Base-by-base conservation (phyloP, 768 basidiomycete genomes). In the Phanerochaete sordida region DNA sequence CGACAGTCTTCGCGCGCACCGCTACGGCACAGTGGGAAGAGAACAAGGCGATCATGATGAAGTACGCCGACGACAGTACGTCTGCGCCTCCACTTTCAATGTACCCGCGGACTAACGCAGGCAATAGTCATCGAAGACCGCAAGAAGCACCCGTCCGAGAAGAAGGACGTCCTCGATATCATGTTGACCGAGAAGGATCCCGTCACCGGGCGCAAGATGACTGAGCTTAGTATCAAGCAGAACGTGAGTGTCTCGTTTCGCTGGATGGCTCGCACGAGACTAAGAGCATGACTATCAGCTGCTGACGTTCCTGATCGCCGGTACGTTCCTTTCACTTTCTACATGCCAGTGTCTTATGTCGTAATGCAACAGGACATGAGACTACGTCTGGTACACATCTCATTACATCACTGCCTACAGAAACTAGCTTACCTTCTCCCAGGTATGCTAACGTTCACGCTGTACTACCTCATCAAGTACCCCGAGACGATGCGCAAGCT, bases 241-340 rank as follows among this genome's bases (percentile, higher is more conserved):
- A 81, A 82, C 67, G 76, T 76, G 55, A 4, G 76, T 63, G 11
- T 24, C 13, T 3, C 23, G 15, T 44, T 23, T 45, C 28, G 33
- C 12, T 33, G 12, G 3, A 7, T 12, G 24, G 26, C 26, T 1
- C 60, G 39, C 2, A 0, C 47, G 1, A 24, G 24, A 58, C 2
- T n/a, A n/a, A 55, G n/a, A 45, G 23, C n/a, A 13, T 45, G 24
- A 24, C 23, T 16, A 8, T 19, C 21, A 79, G 77, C 69, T 82
- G 8, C 67, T 80, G 12, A 82, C 81, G 1, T 82, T 82, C 73
- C 68, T 82, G 12, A 78, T 81, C 47, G 81, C 81, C 4, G 81
- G 76, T 76, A 56, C 50, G 66, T 37, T 33, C 15, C 24, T 4
- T 23, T 13, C 35, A 7, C 8, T 56, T 44, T 56, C 16, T 7